These are phyloP conservation scores for Epichloe scottii DNA, from an alignment of 2,329 filamentous ascomycete genomes.

Conservation along the genomic window DNA sequence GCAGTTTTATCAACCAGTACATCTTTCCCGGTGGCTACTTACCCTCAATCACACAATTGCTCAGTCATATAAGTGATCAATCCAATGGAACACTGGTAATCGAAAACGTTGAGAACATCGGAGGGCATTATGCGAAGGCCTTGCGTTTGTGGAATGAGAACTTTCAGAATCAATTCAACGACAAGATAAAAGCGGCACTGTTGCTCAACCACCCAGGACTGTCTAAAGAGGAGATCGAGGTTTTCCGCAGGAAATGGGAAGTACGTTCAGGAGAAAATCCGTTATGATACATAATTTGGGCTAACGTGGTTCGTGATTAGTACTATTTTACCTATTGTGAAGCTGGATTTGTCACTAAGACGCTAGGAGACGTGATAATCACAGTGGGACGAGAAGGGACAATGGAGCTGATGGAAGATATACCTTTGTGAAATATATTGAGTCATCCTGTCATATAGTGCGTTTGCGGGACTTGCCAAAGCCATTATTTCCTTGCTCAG, in stretches of 20 bases:
- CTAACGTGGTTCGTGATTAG: constrained; percentile 17
- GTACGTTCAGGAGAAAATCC: constrained; percentile 21
- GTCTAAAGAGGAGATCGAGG: constrained; percentile 48
- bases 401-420: constrained; percentile 55
- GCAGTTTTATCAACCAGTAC: constrained; percentile 59
- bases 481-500: not conserved
- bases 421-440: constrained; percentile 39
- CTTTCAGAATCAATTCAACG: constrained; percentile 51
- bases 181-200: constrained; percentile 46
- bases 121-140: constrained; percentile 60
- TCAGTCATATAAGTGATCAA: constrained; percentile 46
- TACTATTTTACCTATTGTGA: constrained; percentile 71
- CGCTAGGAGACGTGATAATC: constrained; percentile 59
- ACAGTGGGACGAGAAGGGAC: constrained; percentile 54
- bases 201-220: constrained; percentile 44
- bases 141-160: constrained; percentile 55
- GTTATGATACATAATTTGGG: not conserved
- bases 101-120: constrained; percentile 58
- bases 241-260: constrained; percentile 63
- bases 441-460: not conserved
- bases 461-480: not conserved
- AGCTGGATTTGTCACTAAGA: constrained; percentile 60
- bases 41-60: constrained; percentile 42
- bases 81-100: constrained; percentile 51
- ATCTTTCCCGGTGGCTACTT: constrained; percentile 71